phyloP scores from a whole-genome alignment of 495 filamentous ascomycete genomes.

The Penicillium canariense region DNA sequence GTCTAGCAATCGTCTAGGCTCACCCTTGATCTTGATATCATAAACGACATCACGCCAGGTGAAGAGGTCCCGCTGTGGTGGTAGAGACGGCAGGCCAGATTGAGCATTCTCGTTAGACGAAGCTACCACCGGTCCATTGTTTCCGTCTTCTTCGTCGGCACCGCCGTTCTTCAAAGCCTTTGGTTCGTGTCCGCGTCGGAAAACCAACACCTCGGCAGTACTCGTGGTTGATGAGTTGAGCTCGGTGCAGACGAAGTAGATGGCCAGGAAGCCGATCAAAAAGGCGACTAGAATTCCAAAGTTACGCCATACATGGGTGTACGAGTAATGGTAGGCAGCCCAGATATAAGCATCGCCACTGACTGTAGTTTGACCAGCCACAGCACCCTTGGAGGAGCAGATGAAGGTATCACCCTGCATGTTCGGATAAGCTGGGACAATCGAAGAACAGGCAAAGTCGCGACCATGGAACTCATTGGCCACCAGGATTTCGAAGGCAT shows the following conservation, averaged over 20 bases:
- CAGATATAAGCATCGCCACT: conserved; percentile 11
- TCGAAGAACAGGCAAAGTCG: neutral
- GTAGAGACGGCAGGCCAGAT: conserved; percentile 11
- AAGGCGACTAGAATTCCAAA: conserved; percentile 10
- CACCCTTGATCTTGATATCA: neutral
- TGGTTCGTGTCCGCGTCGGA: conserved; percentile 33
- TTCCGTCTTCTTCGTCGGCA: conserved; percentile 14
- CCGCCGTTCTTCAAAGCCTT: conserved; percentile 56
- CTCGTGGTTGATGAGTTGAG: conserved; percentile 12
- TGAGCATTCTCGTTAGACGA: conserved; percentile 49
- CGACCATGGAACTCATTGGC: conserved; percentile 41
- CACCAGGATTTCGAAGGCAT: conserved; percentile 36
- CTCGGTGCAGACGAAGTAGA: conserved; percentile 7
- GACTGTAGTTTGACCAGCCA: conserved; percentile 6
- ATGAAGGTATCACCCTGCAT: neutral
- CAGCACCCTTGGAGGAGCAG: conserved; percentile 2
- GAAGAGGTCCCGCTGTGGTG: neutral
- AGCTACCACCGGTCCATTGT: conserved; percentile 4
- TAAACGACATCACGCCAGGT: neutral
- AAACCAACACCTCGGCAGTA: conserved; percentile 42
- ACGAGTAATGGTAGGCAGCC: neutral
- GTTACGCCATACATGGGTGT: conserved; percentile 13
- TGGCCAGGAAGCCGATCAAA: conserved; percentile 4
- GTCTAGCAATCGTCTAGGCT: neutral
- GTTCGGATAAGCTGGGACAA: conserved; percentile 4